Conservation (phyloP, 2,329 filamentous ascomycete genomes). For the Berkeleyomyces basicola region DNA sequence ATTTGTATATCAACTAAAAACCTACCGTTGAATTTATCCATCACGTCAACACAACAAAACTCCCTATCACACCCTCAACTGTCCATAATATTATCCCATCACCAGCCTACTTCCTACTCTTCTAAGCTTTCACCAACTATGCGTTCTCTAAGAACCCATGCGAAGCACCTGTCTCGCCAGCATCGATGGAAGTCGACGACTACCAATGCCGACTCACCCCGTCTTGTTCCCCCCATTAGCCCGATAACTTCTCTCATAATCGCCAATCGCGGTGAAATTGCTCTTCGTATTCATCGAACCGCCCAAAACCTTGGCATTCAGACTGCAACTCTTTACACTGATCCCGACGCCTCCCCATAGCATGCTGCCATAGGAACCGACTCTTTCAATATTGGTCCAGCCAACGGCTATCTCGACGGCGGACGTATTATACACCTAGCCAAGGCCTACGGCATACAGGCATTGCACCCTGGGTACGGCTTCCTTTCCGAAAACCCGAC, state of each 20-base stretch:
- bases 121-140: too few species aligned
- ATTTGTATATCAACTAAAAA: too few species aligned
- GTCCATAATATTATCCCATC: too few species aligned
- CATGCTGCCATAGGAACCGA: conserved; percentile 76
- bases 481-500: conserved; percentile 87
- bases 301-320: conserved; percentile 77
- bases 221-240: conserved; percentile 17
- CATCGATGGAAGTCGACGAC: background rate
- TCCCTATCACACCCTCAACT: too few species aligned
- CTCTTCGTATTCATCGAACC: conserved; percentile 78
- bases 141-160: background rate
- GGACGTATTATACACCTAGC: conserved; percentile 82
- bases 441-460: conserved; percentile 70
- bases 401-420: conserved; percentile 81
- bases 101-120: too few species aligned
- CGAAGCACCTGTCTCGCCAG: background rate
- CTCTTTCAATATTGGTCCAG: conserved; percentile 66
- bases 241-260: conserved; percentile 72
- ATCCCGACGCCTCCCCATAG: conserved; percentile 72
- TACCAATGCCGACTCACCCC: background rate
- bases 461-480: conserved; percentile 90
- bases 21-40: too few species aligned
- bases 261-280: conserved; percentile 93
- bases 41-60: too few species aligned
- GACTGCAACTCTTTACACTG: conserved; percentile 89